Evolutionary conservation across 2,329 filamentous ascomycete genomes (phyloP).

Genomic region (Fusarium sp.): DNA sequence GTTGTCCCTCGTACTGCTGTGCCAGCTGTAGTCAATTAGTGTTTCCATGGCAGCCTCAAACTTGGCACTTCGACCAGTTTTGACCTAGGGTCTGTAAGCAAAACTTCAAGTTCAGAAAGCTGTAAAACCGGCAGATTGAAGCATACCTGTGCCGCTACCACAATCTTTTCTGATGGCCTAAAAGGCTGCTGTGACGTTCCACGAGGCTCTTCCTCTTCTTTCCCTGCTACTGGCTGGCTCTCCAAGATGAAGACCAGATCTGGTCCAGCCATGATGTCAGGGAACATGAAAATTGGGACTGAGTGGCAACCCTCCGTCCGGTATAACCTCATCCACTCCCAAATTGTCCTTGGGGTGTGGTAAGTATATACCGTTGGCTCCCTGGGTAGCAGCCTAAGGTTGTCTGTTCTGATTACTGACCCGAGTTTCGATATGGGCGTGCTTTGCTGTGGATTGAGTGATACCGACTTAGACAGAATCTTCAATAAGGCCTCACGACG

Average conservation of each 20-base stretch:
- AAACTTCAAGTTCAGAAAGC: background rate
- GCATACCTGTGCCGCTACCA: background rate
- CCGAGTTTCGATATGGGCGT: background rate
- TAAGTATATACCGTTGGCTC: background rate
- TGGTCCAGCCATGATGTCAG: background rate
- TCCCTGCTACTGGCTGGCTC: background rate
- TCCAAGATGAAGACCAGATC: background rate
- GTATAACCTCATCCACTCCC: background rate
- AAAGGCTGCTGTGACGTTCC: background rate
- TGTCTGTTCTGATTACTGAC: background rate
- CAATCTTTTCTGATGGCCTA: background rate
- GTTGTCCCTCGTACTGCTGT: background rate
- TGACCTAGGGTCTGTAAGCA: background rate
- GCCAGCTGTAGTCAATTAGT: background rate
- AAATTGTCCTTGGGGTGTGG: background rate
- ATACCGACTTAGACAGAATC: background rate
- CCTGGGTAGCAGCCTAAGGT: background rate
- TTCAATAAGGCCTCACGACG: background rate
- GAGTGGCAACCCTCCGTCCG: background rate
- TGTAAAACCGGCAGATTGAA: too few species aligned
- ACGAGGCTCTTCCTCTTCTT: background rate
- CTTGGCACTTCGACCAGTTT: background rate
- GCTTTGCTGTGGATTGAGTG: background rate
- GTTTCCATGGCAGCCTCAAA: background rate
- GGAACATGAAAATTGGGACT: background rate